A percentile compares a stretch with the other conserved stretches of the same genome.
Evolutionary conservation across 225 moss, liverwort and hornwort species (phyloP).

Genomic region (Antitrichia curtipendula): DNA sequence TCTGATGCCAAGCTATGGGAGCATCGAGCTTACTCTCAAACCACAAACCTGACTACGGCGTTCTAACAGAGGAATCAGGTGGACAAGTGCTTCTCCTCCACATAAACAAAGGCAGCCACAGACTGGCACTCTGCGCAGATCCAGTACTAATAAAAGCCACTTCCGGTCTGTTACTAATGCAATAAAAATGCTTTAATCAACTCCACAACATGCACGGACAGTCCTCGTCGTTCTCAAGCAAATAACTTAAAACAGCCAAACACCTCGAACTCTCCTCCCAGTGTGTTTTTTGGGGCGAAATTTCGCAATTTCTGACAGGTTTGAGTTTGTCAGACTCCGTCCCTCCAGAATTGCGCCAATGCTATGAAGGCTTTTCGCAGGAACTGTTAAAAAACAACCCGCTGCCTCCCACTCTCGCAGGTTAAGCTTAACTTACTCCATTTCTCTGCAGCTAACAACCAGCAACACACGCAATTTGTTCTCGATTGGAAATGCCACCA

Average conservation of each 20-base stretch:
- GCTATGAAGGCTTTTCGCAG: too few species aligned
- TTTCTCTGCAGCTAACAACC: not conserved
- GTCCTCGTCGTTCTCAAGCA: not conserved
- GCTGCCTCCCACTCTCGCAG: not conserved
- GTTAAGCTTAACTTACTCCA: not conserved
- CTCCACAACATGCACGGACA: not conserved
- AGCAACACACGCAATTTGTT: not conserved
- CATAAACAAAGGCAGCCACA: not conserved
- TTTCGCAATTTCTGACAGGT: too few species aligned
- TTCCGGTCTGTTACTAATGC: not conserved
- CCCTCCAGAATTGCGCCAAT: too few species aligned
- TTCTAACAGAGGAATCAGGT: not conserved
- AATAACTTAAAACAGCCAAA: not conserved
- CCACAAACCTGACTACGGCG: not conserved
- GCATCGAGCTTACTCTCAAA: not conserved
- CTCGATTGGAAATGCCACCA: not conserved
- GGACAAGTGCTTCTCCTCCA: slow-evolving; percentile 1
- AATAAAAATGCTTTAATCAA: not conserved
- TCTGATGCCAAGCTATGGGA: not conserved
- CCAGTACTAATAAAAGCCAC: not conserved
- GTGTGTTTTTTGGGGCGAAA: too few species aligned
- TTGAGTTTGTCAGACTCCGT: too few species aligned
- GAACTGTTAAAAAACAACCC: too few species aligned
- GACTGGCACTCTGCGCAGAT: not conserved
- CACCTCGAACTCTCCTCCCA: not conserved